Percentiles rank a stretch among this genome's conserved stretches.
Conservation (phyloP, 1,284 basidiomycete genomes). For the Phlebopus sp. region DNA sequence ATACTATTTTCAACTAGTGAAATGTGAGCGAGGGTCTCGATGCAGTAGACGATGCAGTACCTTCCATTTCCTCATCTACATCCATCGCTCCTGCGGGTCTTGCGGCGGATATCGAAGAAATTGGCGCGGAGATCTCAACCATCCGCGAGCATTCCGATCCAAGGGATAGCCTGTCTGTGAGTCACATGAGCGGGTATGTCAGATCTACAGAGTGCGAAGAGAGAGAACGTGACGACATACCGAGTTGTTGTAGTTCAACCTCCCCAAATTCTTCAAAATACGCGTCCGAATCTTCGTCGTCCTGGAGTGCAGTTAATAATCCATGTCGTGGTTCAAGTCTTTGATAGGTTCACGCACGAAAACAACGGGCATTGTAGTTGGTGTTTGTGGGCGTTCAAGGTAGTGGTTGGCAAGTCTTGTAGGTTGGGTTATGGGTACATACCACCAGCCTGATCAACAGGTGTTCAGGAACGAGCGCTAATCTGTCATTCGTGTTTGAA, state of each 20-base stretch:
- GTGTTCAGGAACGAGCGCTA: too few relatives aligned
- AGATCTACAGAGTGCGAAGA: not conserved
- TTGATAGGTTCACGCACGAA: slow-evolving; percentile 17
- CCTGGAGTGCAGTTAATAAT: not conserved
- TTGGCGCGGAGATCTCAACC: slow-evolving; percentile 6
- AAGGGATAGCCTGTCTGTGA: slow-evolving; percentile 3
- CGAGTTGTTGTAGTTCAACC: slow-evolving; percentile 12
- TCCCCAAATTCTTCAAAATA: slow-evolving; percentile 19
- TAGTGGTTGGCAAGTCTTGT: too few relatives aligned
- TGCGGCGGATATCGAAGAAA: slow-evolving; percentile 17
- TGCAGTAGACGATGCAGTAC: slow-evolving; percentile 8
- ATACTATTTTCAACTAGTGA: slow-evolving; percentile 17
- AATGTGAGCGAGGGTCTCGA: slow-evolving; percentile 6
- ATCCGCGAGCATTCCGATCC: slow-evolving; percentile 25
- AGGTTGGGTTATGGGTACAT: not conserved
- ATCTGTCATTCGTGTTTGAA: too few relatives aligned
- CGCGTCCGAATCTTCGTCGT: slow-evolving; percentile 17
- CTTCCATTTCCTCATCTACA: slow-evolving; percentile 19
- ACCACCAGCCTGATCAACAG: too few relatives aligned
- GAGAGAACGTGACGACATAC: slow-evolving; percentile 13
- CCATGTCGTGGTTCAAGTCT: not conserved
- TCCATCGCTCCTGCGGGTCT: slow-evolving; percentile 12
- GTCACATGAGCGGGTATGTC: slow-evolving; percentile 1
- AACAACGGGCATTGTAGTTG: slow-evolving; percentile 11
- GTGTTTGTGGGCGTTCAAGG: not conserved